Base-by-base conservation (phyloP, 805 yeast genomes). In the Cyberlindnera japonica region DNA sequence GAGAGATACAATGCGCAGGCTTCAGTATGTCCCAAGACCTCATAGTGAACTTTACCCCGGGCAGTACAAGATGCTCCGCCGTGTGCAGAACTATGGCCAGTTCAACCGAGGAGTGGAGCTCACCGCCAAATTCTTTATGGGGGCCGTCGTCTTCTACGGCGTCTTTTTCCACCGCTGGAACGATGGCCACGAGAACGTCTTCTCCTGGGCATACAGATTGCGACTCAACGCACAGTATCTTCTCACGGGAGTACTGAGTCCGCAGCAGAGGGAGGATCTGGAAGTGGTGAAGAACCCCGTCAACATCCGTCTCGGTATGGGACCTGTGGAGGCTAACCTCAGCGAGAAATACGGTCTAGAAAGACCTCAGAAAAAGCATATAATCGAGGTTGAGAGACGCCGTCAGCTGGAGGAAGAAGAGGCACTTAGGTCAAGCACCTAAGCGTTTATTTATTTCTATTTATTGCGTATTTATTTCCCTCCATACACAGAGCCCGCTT, bases 121-220 rank as follows among this genome's bases (percentile, higher is more conserved):
- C 58, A 71, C 81, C 18, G 80, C 82, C 0, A 69, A 71, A 28
- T 54, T 74, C 8, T 51, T 77, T 23, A 73, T 77, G 7, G 64
- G 68, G 23, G 69, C 74, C 0, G 60, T 82, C 7, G 61, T 75
- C 19, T 57, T 75, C 1, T 82, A 80, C 52, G 78, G 79, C 17
- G 73, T 83, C 3, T 87, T 87, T 58, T 80, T 85, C 63, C 75
- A 81, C 58, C 67, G 88, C 38, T 86, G 95, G 95, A 85, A 87
- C 55, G 93, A 86, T 43, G 89, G 89, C 3, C 74, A 75, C 47
- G 91, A 86, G 42, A 81, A 86, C 53, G 78, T 83, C 7, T 79
- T 86, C 62, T 73, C 87, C 11, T 77, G 74, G 29, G 77, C 83
- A 36, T 79, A 85, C 59, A 62, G 91, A 36, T 58, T 69, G 19